Percentiles rank a stretch among this genome's conserved stretches.
Conservation (phyloP, 2,329 filamentous ascomycete genomes). For the Calonectria hawksworthii region DNA sequence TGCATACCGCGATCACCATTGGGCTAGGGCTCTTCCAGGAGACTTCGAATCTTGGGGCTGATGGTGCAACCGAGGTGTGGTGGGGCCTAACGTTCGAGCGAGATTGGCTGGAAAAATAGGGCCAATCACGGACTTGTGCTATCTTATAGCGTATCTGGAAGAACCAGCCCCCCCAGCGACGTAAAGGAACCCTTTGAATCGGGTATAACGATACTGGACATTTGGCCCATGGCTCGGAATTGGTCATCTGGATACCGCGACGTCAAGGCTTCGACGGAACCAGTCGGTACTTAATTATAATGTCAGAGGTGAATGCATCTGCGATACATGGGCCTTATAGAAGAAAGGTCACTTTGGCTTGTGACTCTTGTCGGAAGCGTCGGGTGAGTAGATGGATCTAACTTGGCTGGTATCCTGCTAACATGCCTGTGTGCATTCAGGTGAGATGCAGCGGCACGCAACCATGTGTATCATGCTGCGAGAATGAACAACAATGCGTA, state of each 20-base stretch:
- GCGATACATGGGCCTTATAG: slow-evolving; percentile 18
- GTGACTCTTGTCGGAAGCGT: slow-evolving; percentile 26
- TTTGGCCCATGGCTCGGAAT: not conserved
- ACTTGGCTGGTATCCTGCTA: not conserved
- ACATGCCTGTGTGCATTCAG: not conserved
- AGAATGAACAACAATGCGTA: slow-evolving; percentile 4
- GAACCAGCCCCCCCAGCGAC: not conserved
- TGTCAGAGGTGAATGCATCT: slow-evolving; percentile 18
- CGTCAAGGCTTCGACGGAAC: not conserved
- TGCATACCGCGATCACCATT: no score
- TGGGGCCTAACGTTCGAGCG: not conserved
- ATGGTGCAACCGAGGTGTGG: not conserved
- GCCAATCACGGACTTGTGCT: not conserved
- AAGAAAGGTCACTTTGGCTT: slow-evolving; percentile 30
- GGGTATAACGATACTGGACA: slow-evolving; percentile 19
- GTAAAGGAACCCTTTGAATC: not conserved
- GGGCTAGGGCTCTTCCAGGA: no score
- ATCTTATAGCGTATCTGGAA: not conserved
- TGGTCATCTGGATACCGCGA: not conserved
- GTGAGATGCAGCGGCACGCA: slow-evolving; percentile 23
- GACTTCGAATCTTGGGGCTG: no score
- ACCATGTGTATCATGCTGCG: slow-evolving; percentile 17
- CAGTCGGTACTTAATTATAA: not conserved
- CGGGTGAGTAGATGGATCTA: slow-evolving; percentile 19
- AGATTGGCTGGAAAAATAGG: slow-evolving; percentile 18